Percentiles rank a stretch among this genome's conserved stretches.
Evolutionary conservation across 169 alveolate species (phyloP).

Genomic region (Babesia divergens): DNA sequence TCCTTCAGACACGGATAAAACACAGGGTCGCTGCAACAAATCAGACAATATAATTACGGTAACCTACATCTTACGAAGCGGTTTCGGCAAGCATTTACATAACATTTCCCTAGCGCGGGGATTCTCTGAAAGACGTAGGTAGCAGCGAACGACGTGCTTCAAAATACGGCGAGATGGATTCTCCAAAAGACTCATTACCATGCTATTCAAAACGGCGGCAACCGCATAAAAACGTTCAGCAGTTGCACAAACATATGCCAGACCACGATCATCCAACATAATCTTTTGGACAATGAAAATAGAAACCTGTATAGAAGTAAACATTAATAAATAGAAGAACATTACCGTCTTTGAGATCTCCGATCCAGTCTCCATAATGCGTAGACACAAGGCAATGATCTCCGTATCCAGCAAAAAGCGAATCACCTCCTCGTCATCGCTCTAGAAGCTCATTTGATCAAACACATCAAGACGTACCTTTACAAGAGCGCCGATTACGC

Average conservation of each 20-base stretch:
- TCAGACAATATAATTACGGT: background rate
- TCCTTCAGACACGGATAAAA: constrained; percentile 76
- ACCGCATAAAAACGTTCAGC: constrained; percentile 98
- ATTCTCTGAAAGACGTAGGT: constrained; percentile 95
- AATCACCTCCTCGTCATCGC: constrained; percentile 95
- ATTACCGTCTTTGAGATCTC: constrained; percentile 93
- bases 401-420: constrained; percentile 93
- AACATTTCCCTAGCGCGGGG: constrained; percentile 87
- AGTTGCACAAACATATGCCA: constrained; percentile 93
- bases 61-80: constrained; percentile 65
- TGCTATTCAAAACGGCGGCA: constrained; percentile 89
- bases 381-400: constrained; percentile 95
- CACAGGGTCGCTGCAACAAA: constrained; percentile 63
- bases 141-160: constrained; percentile 95
- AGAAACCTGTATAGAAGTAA: constrained; percentile 78
- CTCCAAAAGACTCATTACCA: constrained; percentile 86
- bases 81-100: constrained; percentile 80
- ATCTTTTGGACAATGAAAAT: constrained; percentile 98
- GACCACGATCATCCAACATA: constrained; percentile 93
- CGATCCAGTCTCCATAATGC: constrained; percentile 99
- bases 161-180: constrained; percentile 91
- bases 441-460: constrained; percentile 1
- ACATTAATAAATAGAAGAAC: no score
- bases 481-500: constrained; percentile 99
- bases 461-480: constrained; percentile 76